A percentile compares a stretch with the other conserved stretches of the same genome.
These are phyloP conservation scores for Sequoia sempervirens DNA, from an alignment of 75 land plant species.

Conservation along the genomic window DNA sequence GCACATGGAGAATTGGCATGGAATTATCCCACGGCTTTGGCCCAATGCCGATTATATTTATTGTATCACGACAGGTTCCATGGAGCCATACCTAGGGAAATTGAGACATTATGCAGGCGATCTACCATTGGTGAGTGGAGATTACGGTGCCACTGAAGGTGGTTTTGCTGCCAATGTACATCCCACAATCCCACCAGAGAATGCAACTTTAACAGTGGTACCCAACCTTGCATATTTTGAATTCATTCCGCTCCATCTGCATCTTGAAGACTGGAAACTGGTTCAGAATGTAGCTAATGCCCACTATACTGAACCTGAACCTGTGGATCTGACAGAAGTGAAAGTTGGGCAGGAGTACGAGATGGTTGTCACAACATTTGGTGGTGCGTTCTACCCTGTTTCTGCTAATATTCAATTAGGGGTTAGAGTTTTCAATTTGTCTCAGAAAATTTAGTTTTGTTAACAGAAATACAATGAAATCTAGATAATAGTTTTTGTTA, in stretches of 20 bases:
- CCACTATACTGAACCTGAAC: conserved; percentile 9
- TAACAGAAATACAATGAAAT: neutral
- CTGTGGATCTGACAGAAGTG: conserved; percentile 68
- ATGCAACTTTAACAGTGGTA: conserved; percentile 40
- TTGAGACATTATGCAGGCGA: conserved; percentile 58
- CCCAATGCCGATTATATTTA: conserved; percentile 57
- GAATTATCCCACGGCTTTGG: conserved; percentile 50
- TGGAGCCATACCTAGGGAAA: conserved; percentile 48
- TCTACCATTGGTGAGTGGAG: conserved; percentile 50
- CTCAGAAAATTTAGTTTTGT: neutral
- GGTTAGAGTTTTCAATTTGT: neutral
- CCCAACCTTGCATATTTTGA: conserved; percentile 68
- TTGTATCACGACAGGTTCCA: conserved; percentile 63
- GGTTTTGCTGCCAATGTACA: conserved; percentile 58
- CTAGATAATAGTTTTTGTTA: neutral
- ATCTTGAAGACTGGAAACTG: neutral
- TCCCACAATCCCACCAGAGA: conserved; percentile 41
- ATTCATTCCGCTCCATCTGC: conserved; percentile 49
- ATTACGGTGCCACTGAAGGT: conserved; percentile 68
- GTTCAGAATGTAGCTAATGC: conserved; percentile 4
- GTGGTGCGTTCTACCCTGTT: conserved; percentile 39
- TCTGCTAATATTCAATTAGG: neutral
- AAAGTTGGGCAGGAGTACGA: conserved; percentile 84
- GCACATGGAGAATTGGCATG: conserved; percentile 33
- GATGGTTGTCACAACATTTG: conserved; percentile 60